Base-by-base conservation (phyloP, 352 stramenopile genomes). In the Phytophthora cajani region DNA sequence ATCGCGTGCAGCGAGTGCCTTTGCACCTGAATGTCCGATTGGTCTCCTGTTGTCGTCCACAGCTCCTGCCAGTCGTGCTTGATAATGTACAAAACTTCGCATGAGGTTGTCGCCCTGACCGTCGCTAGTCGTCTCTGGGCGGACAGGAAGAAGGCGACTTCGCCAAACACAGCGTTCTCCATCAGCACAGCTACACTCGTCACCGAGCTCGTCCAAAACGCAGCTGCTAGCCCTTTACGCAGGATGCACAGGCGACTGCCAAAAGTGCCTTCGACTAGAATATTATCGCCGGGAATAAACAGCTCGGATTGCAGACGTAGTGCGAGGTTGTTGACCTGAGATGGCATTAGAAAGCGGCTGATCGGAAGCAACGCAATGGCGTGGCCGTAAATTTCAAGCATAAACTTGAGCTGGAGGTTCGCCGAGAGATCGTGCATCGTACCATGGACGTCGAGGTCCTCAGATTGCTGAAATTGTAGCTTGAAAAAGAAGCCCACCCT, bases 401-500 rank as follows among this genome's bases (percentile, higher is more conserved):
- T 89, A 33, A 95, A 71, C 58, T 92, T 88, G 12, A 93, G 78
- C 25, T 79, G 80, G 21, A 95, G 72, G 21, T 90, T 91, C 0
- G 84, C 83, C 0, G 84, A 90, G 17, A 95, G 58, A 56, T 95
- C 86, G 17, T 86, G 77, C 2, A 92, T 69, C 1, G 77, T 83
- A 33, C 80, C 74, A 21, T 90, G 68, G 3, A 91, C 21, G 14
- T 90, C 76, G n/a, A 80, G 66, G 0, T 84, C 82, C 3, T 87
- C 74, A 0, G 79, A 85, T 36, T 92, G 76, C 30, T 88, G 71
- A 32, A 81, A 84, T 32, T 93, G 83, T 0, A 85, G 66, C 14
- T 79, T 78, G 68, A 95, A 88, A 61, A 91, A 93, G 14, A 91
- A 69, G 1, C 65, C 74, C 0, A 90, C 85, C n/a, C 88, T 86